Base-by-base conservation (phyloP, 2,329 filamentous ascomycete species). In the Fusarium scirpi region DNA sequence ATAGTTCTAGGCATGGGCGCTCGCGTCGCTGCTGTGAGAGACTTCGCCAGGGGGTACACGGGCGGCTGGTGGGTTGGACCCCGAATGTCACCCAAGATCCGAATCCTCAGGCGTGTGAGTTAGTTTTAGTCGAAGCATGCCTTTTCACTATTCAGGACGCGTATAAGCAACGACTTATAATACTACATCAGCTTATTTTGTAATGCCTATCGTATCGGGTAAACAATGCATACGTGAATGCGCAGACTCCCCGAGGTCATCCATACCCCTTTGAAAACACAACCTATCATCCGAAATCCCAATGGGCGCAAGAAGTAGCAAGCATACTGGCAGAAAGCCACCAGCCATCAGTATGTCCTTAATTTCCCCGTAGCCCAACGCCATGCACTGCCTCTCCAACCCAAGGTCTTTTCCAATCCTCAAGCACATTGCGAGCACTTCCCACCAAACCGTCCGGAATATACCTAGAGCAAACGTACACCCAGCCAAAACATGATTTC, bases 21-120 rank as follows among this genome's bases (percentile, higher is more conserved):
- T 34, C 49, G 77, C 0, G 75, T 87, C 18, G 79, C 76, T 30
- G 70, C 69, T 27, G 55, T 84, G 34, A 83, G 83, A 61, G 78
- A 82, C 8, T 49, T 66, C 4, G 82, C 87, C 9, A 84, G 85
- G 63, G 67, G 65, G 27, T 63, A 80, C 8, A 89, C 87, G 1
- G 84, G 88, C 3, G 89, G 90, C 0, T 90, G 88, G 86, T 92
- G 89, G 89, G 70, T 88, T 70, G 90, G 89, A 1, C 89, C 89
- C 25, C 82, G 84, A 69, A 89, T 91, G 87, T 82, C 82, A 67
- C 87, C 87, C 8, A 80, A 82, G 54, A 83, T 90, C 45, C 78
- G 83, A 69, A 82, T 90, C 20, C 74, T 89, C 76, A 83, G 79
- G 67, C 72, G 64, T 43, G 32, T 52, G 30, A 67, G 46, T 54